Evolutionary conservation across 208 protist species (phyloP), one percentile per base, ranked within the genome.

Genomic region (Leishmania braziliensis): DNA sequence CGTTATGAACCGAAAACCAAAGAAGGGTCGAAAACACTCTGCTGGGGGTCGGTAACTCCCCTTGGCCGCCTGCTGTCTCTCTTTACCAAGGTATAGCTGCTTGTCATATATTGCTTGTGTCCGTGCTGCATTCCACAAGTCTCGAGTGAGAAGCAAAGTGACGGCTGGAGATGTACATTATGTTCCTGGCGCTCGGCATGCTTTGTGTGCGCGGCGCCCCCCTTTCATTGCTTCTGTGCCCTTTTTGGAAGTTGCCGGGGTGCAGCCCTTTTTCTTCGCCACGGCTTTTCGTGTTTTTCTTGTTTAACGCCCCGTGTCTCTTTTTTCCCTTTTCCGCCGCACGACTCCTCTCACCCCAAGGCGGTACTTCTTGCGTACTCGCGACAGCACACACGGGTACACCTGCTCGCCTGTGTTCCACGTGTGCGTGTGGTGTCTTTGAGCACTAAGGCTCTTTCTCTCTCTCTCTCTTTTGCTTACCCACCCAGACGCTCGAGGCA

Each of bases 131-230:
- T 26, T 29, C 23, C 26, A 29, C 39, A 46, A 46, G 26, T 51
- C 69, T 68, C 29, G 29, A n/a, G 29, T 39, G 29, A 23, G 62
- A 43, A 3, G 62, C 4, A 12, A 29, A 9, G 62, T 16, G 62
- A 39, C 5, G 69, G 33, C 14, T 53, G 23, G 20, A 20, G 23
- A 76, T 76, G 72, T 76, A 76, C 48, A 76, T 56, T 56, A 76
- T 26, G 33, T 73, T 23, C n/a, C 36, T 29, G 39, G 23, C 16
- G 26, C 23, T 2, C 10, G 43, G 5, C 18, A 73, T 51, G 23
- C 4, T 53, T 73, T 36, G 26, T 43, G 26, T 69, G 63, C 14
- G 10, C 8, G 12, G 33, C 36, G 12, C 33, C 6, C 5, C 14
- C 36, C 36, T 69, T 68, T 46, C 33, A 33, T 65, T 65, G 23